These are phyloP conservation scores for Aureobasidium zeae DNA, from an alignment of 2,329 filamentous ascomycete species.

Conservation along the genomic window DNA sequence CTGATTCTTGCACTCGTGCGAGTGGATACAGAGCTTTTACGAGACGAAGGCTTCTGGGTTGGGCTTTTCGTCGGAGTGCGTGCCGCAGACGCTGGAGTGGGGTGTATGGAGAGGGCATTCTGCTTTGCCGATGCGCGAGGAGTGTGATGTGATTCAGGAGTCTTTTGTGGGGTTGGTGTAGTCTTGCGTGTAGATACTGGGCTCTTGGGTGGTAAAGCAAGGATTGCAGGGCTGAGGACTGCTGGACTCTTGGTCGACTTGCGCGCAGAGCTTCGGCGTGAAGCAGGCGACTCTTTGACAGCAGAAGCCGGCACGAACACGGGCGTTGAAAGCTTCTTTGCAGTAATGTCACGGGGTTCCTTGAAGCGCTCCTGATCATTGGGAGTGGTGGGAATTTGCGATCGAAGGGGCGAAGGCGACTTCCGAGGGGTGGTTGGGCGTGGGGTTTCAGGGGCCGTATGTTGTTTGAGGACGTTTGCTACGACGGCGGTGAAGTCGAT, in stretches of 20 bases:
- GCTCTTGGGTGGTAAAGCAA: neutral
- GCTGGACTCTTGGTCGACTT: constrained; percentile 3
- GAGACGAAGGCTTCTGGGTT: neutral
- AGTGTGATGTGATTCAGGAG: neutral
- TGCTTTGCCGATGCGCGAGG: neutral
- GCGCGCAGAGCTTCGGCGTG: constrained; percentile 8
- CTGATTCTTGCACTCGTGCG: constrained; percentile 7
- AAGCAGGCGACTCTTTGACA: constrained; percentile 20
- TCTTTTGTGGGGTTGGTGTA: neutral
- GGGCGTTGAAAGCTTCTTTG: constrained; percentile 28
- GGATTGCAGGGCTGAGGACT: neutral
- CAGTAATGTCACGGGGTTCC: constrained; percentile 37
- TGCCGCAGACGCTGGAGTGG: neutral
- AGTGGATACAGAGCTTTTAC: constrained; percentile 10
- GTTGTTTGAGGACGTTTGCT: constrained; percentile 34
- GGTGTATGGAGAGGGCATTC: neutral
- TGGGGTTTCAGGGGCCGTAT: constrained; percentile 8
- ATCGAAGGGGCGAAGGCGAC: constrained; percentile 41
- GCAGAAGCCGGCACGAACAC: constrained; percentile 23
- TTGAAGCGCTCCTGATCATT: constrained; percentile 48
- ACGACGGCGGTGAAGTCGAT: constrained; percentile 45
- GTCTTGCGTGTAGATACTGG: constrained; percentile 9
- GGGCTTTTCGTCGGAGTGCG: neutral
- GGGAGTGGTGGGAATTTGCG: constrained; percentile 44
- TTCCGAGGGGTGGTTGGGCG: constrained; percentile 28